Evolutionary conservation across 129 eudicot species (phyloP).

Genomic region (Pittosporum tobira): DNA sequence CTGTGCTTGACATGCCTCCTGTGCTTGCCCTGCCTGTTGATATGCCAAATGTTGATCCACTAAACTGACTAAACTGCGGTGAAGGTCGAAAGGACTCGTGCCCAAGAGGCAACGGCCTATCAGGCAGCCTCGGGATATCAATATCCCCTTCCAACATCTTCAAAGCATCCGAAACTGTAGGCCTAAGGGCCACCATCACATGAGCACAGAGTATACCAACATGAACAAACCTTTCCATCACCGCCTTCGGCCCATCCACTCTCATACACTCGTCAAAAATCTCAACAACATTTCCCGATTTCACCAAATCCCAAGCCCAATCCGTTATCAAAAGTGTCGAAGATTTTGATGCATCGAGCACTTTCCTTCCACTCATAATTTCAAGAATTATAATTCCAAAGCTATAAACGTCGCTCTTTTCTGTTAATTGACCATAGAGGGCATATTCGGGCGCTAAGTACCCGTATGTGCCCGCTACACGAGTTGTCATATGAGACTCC

Average conservation of each 20-base stretch:
- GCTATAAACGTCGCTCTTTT: constrained; percentile 71
- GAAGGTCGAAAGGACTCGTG: constrained; percentile 40
- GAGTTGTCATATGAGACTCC: constrained; percentile 48
- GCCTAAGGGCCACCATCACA: constrained; percentile 71
- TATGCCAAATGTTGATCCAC: not conserved
- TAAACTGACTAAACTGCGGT: not conserved
- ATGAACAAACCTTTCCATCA: constrained; percentile 57
- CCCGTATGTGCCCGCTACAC: constrained; percentile 78
- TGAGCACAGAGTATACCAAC: constrained; percentile 81
- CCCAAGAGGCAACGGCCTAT: constrained; percentile 57
- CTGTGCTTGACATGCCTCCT: not conserved
- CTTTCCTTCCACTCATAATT: constrained; percentile 64
- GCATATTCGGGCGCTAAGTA: constrained; percentile 88
- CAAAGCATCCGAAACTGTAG: constrained; percentile 63
- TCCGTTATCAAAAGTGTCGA: constrained; percentile 52
- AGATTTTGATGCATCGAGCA: constrained; percentile 33
- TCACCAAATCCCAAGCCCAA: constrained; percentile 66
- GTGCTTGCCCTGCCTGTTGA: not conserved
- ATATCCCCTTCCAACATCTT: constrained; percentile 88
- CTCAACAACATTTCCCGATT: constrained; percentile 30
- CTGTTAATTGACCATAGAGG: constrained; percentile 71
- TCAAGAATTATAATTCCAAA: constrained; percentile 70
- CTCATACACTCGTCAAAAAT: constrained; percentile 34
- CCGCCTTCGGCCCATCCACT: constrained; percentile 47
- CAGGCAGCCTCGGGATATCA: constrained; percentile 52